phyloP scores from a whole-genome alignment of 2,329 filamentous ascomycete genomes.

The Phyllosticta paracitricarpa region DNA sequence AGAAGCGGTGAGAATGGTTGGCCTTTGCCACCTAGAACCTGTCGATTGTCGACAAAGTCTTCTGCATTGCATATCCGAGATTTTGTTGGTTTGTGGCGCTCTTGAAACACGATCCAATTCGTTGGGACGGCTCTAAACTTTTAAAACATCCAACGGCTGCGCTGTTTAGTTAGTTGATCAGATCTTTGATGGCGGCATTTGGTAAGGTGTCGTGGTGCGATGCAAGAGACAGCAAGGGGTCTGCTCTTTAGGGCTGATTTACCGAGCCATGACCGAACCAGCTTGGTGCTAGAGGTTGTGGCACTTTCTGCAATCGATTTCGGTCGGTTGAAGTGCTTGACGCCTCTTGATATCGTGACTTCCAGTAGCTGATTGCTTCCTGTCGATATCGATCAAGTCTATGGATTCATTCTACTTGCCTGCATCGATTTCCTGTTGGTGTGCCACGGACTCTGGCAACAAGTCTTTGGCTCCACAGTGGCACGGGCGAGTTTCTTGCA shows the following conservation, averaged over 20 bases:
- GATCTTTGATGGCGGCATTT: neutral
- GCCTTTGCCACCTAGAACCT: neutral
- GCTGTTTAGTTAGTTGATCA: no score
- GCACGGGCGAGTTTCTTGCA: no score
- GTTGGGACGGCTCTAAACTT: neutral
- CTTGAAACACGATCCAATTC: neutral
- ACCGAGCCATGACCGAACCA: neutral
- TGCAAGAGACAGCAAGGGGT: neutral
- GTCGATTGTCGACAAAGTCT: neutral
- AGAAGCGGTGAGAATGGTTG: conserved; percentile 9
- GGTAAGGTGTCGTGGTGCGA: neutral
- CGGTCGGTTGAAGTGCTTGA: no score
- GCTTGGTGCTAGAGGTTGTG: no score
- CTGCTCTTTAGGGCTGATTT: neutral
- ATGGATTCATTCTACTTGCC: no score
- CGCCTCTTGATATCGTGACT: no score
- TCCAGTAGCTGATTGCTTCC: no score
- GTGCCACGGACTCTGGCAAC: no score
- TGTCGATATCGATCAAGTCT: no score
- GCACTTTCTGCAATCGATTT: no score
- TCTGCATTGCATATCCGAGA: neutral
- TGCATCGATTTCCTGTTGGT: no score
- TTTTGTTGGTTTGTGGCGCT: neutral
- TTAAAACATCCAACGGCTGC: neutral
- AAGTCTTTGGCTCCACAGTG: no score